phyloP scores from a whole-genome alignment of 371 early-diverging fungal species.

The Lichtheimia hyalospora region DNA sequence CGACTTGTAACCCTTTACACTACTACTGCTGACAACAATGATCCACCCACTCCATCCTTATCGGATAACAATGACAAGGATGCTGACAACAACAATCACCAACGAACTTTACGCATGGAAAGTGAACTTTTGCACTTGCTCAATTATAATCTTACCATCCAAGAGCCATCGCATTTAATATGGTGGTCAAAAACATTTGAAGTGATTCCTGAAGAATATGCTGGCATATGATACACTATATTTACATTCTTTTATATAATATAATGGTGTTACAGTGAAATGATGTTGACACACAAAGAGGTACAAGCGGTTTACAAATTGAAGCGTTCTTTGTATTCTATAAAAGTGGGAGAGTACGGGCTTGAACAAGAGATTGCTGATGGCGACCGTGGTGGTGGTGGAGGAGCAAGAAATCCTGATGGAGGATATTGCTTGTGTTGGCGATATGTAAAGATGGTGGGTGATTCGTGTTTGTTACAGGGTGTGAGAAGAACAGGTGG shows the following conservation, averaged over 20 bases:
- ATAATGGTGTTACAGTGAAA: not conserved
- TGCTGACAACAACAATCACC: not conserved
- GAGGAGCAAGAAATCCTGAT: not conserved
- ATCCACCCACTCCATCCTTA: not conserved
- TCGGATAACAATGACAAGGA: not conserved
- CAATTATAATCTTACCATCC: slow-evolving; percentile 8
- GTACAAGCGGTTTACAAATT: not conserved
- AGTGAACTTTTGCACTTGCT: slow-evolving; percentile 13
- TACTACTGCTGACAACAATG: not conserved
- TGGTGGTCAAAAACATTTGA: slow-evolving; percentile 11
- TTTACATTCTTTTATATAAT: not conserved
- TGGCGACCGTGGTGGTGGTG: not conserved
- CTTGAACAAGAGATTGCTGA: not conserved
- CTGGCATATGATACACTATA: too few species aligned
- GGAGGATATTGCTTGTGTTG: not conserved
- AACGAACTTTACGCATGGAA: slow-evolving; percentile 11
- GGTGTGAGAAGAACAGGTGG: not conserved
- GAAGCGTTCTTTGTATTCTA: slow-evolving; percentile 5
- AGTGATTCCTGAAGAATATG: not conserved
- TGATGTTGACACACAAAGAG: too few species aligned
- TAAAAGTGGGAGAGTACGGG: slow-evolving; percentile 1
- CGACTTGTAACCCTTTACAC: not conserved
- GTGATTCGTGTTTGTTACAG: not conserved
- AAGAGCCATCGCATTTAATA: slow-evolving; percentile 3
- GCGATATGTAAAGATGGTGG: not conserved